Evolutionary conservation across 2,329 filamentous ascomycete genomes (phyloP).

Genomic region (Ceratocystis smalleyi): DNA sequence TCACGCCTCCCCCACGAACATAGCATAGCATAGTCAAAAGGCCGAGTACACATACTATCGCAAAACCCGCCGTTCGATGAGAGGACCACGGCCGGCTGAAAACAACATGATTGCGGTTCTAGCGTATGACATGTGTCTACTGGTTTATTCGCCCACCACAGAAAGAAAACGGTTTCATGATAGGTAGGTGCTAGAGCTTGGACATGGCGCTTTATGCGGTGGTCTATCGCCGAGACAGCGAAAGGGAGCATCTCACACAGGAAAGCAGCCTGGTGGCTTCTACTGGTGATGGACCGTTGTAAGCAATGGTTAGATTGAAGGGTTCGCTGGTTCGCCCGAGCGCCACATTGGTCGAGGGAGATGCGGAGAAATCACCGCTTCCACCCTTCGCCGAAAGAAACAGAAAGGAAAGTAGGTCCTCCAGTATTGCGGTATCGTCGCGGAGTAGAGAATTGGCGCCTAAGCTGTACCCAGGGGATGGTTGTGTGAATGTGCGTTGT

Average conservation of each 20-base stretch:
- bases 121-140: neutral
- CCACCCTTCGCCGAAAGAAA: neutral
- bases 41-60: too few relatives aligned
- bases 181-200: neutral
- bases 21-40: neutral
- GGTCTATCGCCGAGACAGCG: neutral
- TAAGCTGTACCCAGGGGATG: neutral
- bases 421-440: neutral
- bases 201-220: neutral
- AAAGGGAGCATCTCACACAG: neutral
- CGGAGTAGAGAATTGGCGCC: neutral
- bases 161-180: neutral
- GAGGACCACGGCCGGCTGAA: too few relatives aligned
- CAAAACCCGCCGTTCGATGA: too few relatives aligned
- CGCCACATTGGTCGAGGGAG: neutral
- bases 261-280: neutral
- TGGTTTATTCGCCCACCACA: neutral
- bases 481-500: neutral
- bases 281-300: neutral
- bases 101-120: too few relatives aligned
- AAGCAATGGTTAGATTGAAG: conserved; percentile 1
- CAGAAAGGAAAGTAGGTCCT: neutral
- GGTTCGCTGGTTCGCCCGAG: conserved; percentile 9
- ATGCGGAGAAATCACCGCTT: too few relatives aligned
- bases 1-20: neutral